Base-by-base conservation (phyloP, 2,329 filamentous ascomycete genomes). In the Tolypocladium endophyticum region DNA sequence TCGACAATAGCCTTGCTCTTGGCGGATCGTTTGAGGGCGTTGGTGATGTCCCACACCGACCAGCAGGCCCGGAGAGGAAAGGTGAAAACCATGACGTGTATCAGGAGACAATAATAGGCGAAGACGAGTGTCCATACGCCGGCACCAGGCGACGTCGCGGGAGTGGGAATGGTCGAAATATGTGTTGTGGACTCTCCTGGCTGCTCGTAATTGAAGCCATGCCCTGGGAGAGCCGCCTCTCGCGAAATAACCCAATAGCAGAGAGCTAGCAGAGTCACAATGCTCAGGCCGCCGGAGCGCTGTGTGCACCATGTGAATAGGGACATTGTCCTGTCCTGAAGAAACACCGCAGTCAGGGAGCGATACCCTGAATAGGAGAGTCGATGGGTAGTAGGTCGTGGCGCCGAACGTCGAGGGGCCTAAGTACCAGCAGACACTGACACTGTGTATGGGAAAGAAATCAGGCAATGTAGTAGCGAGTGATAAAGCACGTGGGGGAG, bases 21-120 rank as follows among this genome's bases (percentile, higher is more conserved):
- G 20, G 74, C 72, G 3, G 74, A 73, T 67, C 76, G 79, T 62
- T 75, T 76, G 57, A 86, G 71, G 62, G 73, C 76, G 33, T 72
- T 72, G 20, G 82, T 84, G 58, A 87, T 76, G 66, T 80, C 79
- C 76, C 80, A 81, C 57, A 87, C 77, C 20, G 84, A 80, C 76
- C 79, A 87, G 71, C 80, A 84, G 30, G 84, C 82, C 61, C 86
- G 81, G 7, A 86, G 67, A 28, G 85, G 84, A 65, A 89, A 89
- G 38, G 79, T 70, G 63, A 83, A 81, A 65, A 87, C 85, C 58
- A 88, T 75, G 58, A 84, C 60, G 70, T 90, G 87, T 59, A 89
- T 81, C 39, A 87, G 69, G 23, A 89, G 74, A 58, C 81, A 84
- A 72, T 89, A 90, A 67, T 83, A 85, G 56, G 85, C 79, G 66